Evolutionary conservation across 495 filamentous ascomycete species (phyloP).

Genomic region (Talaromyces proteolyticus): DNA sequence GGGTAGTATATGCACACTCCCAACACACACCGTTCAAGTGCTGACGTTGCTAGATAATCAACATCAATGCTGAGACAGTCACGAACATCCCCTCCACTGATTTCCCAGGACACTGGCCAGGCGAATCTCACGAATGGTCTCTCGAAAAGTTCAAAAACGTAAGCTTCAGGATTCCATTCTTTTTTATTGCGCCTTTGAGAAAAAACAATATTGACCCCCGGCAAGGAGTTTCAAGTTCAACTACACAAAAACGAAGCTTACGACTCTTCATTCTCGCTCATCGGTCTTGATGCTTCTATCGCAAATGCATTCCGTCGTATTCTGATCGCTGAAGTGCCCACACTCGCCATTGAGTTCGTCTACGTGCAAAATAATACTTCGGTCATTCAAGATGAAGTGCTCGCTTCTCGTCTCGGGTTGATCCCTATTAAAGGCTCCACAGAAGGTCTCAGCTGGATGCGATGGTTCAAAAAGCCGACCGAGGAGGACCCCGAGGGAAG

Average conservation of each 20-base stretch:
- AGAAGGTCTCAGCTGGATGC: slow-evolving; percentile 70
- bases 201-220: no score
- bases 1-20: slow-evolving; percentile 25
- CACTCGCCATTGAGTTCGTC: slow-evolving; percentile 86
- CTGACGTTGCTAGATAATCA: slow-evolving; percentile 62
- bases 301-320: slow-evolving; percentile 98
- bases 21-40: background rate
- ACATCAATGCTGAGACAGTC: slow-evolving; percentile 81
- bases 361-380: slow-evolving; percentile 93
- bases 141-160: slow-evolving; percentile 65
- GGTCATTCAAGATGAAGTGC: slow-evolving; percentile 95
- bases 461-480: slow-evolving; percentile 60
- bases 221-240: slow-evolving; percentile 61
- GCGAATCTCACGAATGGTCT: slow-evolving; percentile 85
- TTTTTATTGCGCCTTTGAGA: background rate
- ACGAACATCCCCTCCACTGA: slow-evolving; percentile 83
- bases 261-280: slow-evolving; percentile 81
- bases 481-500: slow-evolving; percentile 46
- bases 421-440: slow-evolving; percentile 79
- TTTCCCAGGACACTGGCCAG: slow-evolving; percentile 84
- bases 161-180: slow-evolving; percentile 9
- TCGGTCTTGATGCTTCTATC: slow-evolving; percentile 85
- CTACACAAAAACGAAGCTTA: slow-evolving; percentile 74
- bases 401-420: slow-evolving; percentile 81
- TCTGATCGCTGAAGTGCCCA: slow-evolving; percentile 89